Base-by-base conservation (phyloP, 495 filamentous ascomycete genomes). In the Amorphotheca resinae region DNA sequence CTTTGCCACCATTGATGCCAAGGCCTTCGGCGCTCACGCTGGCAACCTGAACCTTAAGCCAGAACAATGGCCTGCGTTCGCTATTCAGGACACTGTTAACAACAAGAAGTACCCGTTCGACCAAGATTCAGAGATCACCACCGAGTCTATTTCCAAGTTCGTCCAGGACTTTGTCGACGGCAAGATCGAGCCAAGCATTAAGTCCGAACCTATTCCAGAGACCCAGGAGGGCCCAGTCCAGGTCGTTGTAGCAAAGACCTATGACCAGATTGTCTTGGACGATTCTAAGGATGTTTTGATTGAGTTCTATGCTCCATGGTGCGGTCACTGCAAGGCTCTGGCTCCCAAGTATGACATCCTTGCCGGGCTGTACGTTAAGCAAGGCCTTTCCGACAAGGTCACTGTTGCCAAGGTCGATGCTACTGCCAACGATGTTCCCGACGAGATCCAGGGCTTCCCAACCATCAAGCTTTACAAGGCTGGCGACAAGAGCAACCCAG, bases 261-360 rank as follows among this genome's bases (percentile, higher is more conserved):
- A 95, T 73, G 74, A 95, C 42, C 79, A 93, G 8, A 62, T 95
- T 38, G 89, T 99, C 57, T 73, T 95, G 23, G 79, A 99, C 54
- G 82, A 94, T 59, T 72, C 82, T 49, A 95, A 96, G 77, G 91
- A 99, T 65, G 91, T 99, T 33, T 74, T 99, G 49, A 74, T 95
- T 45, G 91, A 99, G 70, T 99, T 95, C 73, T 99, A 93, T 63
- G 91, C 91, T 18, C 93, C 93, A 32, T 96, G 91, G 93, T 99
- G 93, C 61, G 91, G 91, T 52, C 91, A 98, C 75, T 98, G 91
- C 82, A 98, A 98, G 72, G 82, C 86, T 49, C 68, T 91, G 22
- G 84, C 83, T 33, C 84, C 84, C 47, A 85, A 91, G 68, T 91
- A 89, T 59, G 85, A 93, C 51, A 86, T 95, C 61, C 84, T 99